Evolutionary conservation across 129 eudicot genomes (phyloP).

Genomic region (Flaveria brownii): DNA sequence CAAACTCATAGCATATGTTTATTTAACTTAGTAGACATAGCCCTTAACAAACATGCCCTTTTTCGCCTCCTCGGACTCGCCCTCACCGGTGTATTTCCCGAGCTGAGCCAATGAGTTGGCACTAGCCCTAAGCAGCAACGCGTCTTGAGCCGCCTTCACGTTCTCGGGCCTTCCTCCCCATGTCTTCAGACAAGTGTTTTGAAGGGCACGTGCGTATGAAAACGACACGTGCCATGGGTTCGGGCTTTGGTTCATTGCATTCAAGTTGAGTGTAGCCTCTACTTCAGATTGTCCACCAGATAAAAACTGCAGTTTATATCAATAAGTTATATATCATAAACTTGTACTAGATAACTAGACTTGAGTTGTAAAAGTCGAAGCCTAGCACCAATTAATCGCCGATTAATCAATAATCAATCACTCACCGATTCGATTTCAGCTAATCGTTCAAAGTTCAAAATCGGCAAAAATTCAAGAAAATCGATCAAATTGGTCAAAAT

Average conservation of each 20-base stretch:
- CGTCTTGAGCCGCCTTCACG: slow-evolving; percentile 80
- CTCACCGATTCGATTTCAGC: no score
- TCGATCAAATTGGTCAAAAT: no score
- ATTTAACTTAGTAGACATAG: slow-evolving; percentile 54
- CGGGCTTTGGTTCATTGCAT: slow-evolving; percentile 83
- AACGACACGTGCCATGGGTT: slow-evolving; percentile 93
- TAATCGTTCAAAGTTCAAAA: no score
- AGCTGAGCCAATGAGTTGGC: slow-evolving; percentile 86
- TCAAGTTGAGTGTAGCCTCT: slow-evolving; percentile 80
- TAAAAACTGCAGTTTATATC: slow-evolving; percentile 55
- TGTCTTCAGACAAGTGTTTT: slow-evolving; percentile 84
- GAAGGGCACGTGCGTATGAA: slow-evolving; percentile 88
- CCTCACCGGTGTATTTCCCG: slow-evolving; percentile 74
- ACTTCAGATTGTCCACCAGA: slow-evolving; percentile 95
- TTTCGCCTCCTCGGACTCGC: slow-evolving; percentile 77
- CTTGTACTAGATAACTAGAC: no score
- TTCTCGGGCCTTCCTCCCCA: slow-evolving; percentile 87
- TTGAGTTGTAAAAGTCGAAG: no score
- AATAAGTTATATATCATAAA: neutral
- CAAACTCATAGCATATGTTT: slow-evolving; percentile 25
- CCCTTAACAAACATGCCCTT: slow-evolving; percentile 73
- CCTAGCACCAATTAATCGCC: no score
- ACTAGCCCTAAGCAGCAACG: slow-evolving; percentile 62
- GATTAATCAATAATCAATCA: no score
- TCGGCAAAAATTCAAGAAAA: no score